Base-by-base conservation (phyloP, 345 rosid species). In the Fremontodendron californicum region DNA sequence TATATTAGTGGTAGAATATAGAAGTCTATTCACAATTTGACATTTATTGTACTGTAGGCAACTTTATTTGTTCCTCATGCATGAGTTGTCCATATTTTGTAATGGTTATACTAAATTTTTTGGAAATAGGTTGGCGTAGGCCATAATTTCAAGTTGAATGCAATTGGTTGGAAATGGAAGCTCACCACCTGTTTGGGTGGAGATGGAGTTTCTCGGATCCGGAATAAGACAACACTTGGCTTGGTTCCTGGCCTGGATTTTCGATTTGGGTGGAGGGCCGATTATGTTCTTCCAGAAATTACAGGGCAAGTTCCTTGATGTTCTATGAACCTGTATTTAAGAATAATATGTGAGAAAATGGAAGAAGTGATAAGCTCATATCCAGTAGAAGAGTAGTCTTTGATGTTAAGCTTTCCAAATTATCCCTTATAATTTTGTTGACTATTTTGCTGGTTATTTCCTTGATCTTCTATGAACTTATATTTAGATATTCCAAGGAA, bases 221-320 rank as follows among this genome's bases (percentile, higher is more conserved):
- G 80, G 77, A 93, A 93, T 83, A 93, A 95, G 87, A 90, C 99
- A 54, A 82, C 92, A 3, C 80, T 93, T 68, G 96, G 96, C 57
- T 73, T 90, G 78, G 89, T 78, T 86, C 97, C 98, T 76, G 97
- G 97, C 74, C 33, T 92, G 54, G 97, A 92, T 90, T 82, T 95
- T 9, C 91, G 97, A 52, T 90, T 95, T 79, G 92, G 94, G 15
- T 95, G 98, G 98, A 90, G 86, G 79, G 99, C 98, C 71, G 97
- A 92, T 83, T 95, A 87, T 80, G 90, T 93, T 78, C 83, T 95
- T 80, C 99, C 97, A 0, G 98, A 95, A 82, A 45, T 92, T 77
- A 88, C 92, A 3, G 98, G 99, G 99, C 35, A 89, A 82, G 89
- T 84, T 79, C 68, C 68, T 84, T 75, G 43, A 63, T 75, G 51